Conservation (phyloP, 2,329 filamentous ascomycete genomes). For the Neofusicoccum parvum region DNA sequence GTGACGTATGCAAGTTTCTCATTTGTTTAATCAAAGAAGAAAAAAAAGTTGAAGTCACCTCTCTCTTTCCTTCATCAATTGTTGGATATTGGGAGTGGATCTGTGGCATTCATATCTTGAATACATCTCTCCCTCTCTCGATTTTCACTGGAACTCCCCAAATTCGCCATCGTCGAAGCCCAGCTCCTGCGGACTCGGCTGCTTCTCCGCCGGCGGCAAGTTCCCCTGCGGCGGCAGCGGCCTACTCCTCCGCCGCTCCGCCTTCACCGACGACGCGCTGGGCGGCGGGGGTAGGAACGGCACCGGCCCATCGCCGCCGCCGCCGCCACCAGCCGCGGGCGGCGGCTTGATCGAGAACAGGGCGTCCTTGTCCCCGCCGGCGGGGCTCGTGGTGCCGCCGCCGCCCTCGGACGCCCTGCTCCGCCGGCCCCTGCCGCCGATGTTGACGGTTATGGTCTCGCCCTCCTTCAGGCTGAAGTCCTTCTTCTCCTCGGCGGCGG, state of each 20-base stretch:
- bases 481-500: slow-evolving; percentile 57
- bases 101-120: not conserved
- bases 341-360: slow-evolving; percentile 78
- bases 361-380: slow-evolving; percentile 43
- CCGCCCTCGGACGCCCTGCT: not conserved
- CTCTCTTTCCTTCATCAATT: not conserved
- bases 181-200: slow-evolving; percentile 58
- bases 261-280: slow-evolving; percentile 62
- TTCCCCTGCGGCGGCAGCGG: slow-evolving; percentile 37
- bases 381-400: slow-evolving; percentile 33
- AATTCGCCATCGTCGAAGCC: slow-evolving; percentile 88
- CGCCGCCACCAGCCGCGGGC: slow-evolving; percentile 41
- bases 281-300: slow-evolving; percentile 68
- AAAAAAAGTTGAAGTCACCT: not conserved
- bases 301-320: slow-evolving; percentile 28
- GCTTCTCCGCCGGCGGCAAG: slow-evolving; percentile 2
- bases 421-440: slow-evolving; percentile 59
- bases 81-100: not conserved
- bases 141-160: slow-evolving; percentile 70
- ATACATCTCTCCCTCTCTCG: not conserved
- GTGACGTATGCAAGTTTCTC: slow-evolving; percentile 5
- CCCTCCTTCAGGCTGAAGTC: slow-evolving; percentile 88
- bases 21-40: not conserved
- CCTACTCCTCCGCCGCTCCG: slow-evolving; percentile 58
- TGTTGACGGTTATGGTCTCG: slow-evolving; percentile 82